Evolutionary conservation across 306 rosid species (phyloP).

Genomic region (Malus fusca): DNA sequence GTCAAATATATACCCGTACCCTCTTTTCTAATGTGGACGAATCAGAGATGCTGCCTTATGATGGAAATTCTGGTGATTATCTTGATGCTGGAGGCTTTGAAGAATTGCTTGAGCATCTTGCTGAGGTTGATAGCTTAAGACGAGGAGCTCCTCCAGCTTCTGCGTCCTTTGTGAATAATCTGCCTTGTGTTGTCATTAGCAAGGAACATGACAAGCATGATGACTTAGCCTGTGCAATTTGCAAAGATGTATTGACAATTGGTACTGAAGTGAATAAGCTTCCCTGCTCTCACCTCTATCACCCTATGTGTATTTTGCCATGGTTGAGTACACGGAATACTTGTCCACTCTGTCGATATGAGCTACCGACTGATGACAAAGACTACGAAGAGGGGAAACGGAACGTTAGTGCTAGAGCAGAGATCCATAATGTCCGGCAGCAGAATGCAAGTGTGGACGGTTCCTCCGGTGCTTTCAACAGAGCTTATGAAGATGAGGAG

Average conservation of each 20-base stretch:
- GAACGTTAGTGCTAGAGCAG: constrained; percentile 25
- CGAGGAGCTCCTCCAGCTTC: constrained; percentile 94
- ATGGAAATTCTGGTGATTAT: constrained; percentile 52
- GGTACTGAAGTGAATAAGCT: constrained; percentile 71
- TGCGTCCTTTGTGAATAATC: constrained; percentile 40
- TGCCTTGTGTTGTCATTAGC: constrained; percentile 49
- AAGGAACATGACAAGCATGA: constrained; percentile 62
- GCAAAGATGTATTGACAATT: constrained; percentile 60
- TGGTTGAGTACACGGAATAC: constrained; percentile 88
- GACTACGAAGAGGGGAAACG: constrained; percentile 77
- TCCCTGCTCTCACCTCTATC: constrained; percentile 88
- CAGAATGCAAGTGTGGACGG: constrained; percentile 35
- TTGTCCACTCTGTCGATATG: constrained; percentile 88
- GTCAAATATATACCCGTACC: constrained; percentile 26
- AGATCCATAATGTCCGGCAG: constrained; percentile 31
- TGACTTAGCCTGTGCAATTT: constrained; percentile 69
- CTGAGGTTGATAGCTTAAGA: constrained; percentile 65
- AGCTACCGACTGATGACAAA: constrained; percentile 90
- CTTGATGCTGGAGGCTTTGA: constrained; percentile 61
- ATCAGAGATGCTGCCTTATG: constrained; percentile 33
- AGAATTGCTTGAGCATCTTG: constrained; percentile 67
- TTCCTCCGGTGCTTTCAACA: constrained; percentile 32
- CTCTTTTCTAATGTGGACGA: constrained; percentile 34
- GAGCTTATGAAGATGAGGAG: constrained; percentile 40
- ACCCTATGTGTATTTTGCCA: constrained; percentile 73